These are phyloP conservation scores for Scutellaria galericulata DNA, from an alignment of 257 asterid genomes.

Conservation along the genomic window DNA sequence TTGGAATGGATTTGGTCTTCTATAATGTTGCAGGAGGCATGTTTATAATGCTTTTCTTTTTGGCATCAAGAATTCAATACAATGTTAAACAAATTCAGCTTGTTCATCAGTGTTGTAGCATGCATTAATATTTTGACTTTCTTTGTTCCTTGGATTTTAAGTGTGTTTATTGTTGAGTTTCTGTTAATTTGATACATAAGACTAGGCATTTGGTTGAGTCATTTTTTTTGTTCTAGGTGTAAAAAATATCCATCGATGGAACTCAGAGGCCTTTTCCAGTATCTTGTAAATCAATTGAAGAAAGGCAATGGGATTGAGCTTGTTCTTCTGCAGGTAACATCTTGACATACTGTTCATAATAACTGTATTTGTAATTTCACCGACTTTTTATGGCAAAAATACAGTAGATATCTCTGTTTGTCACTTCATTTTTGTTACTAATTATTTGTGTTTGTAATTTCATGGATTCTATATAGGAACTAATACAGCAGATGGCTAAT, in stretches of 20 bases:
- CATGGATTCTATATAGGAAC: slow-evolving; percentile 69
- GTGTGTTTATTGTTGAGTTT: slow-evolving; percentile 24
- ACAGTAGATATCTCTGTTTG: slow-evolving; percentile 63
- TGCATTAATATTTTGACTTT: slow-evolving; percentile 5
- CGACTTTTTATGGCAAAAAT: slow-evolving; percentile 52
- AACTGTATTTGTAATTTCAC: slow-evolving; percentile 32
- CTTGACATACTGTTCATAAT: background rate
- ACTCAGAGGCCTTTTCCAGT: slow-evolving; percentile 98
- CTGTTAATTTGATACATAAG: slow-evolving; percentile 31
- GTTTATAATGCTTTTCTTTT: slow-evolving; percentile 2
- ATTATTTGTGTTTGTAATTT: slow-evolving; percentile 29
- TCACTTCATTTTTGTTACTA: slow-evolving; percentile 29
- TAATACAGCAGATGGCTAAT: slow-evolving; percentile 98
- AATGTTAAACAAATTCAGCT: background rate
- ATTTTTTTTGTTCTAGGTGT: slow-evolving; percentile 62
- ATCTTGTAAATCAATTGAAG: slow-evolving; percentile 96
- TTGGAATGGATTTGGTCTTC: background rate
- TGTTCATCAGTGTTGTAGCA: background rate
- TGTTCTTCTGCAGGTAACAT: slow-evolving; percentile 81
- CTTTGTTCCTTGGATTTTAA: slow-evolving; percentile 9
- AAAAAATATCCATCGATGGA: slow-evolving; percentile 99
- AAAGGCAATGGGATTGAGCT: slow-evolving; percentile 97
- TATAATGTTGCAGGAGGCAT: slow-evolving; percentile 9
- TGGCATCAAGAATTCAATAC: background rate
- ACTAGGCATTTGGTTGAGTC: slow-evolving; percentile 28